phyloP scores from a whole-genome alignment of 208 protist species.

The Acanthamoeba rhysodes region DNA sequence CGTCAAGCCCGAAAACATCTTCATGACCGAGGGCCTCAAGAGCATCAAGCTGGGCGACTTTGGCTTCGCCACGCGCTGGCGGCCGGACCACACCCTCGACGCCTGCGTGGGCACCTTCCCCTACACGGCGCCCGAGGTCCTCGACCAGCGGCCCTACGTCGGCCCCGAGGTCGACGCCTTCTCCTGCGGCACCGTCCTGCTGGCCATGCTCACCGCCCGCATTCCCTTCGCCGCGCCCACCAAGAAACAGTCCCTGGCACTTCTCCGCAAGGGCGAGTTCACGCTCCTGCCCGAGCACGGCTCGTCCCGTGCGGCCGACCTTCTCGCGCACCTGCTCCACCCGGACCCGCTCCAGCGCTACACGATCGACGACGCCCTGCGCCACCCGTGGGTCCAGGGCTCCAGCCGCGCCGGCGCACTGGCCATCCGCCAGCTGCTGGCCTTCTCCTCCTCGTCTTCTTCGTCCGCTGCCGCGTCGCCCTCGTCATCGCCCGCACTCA shows the following conservation, averaged over 20 bases:
- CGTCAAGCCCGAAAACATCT: constrained; percentile 66
- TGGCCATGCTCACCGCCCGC: constrained; percentile 39
- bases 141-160: constrained; percentile 53
- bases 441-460: neutral
- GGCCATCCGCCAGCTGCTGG: neutral
- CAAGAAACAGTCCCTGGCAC: neutral
- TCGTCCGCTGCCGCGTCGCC: neutral
- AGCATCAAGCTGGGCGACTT: constrained; percentile 49
- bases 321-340: constrained; percentile 12
- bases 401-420: constrained; percentile 22
- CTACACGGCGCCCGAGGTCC: constrained; percentile 66
- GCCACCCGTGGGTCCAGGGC: constrained; percentile 7
- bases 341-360: constrained; percentile 18
- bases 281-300: neutral
- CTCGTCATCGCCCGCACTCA: neutral
- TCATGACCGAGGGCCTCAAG: constrained; percentile 2
- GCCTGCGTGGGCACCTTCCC: constrained; percentile 54
- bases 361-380: constrained; percentile 55
- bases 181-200: constrained; percentile 47
- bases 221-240: constrained; percentile 48
- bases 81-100: neutral
- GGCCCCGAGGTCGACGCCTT: constrained; percentile 60
- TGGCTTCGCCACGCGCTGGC: constrained; percentile 42
- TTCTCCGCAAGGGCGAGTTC: constrained; percentile 15
- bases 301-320: neutral